Percentiles rank a stretch among this genome's conserved stretches.
phyloP scores from a whole-genome alignment of 768 basidiomycete genomes.

The Pleurotus ostreatus region DNA sequence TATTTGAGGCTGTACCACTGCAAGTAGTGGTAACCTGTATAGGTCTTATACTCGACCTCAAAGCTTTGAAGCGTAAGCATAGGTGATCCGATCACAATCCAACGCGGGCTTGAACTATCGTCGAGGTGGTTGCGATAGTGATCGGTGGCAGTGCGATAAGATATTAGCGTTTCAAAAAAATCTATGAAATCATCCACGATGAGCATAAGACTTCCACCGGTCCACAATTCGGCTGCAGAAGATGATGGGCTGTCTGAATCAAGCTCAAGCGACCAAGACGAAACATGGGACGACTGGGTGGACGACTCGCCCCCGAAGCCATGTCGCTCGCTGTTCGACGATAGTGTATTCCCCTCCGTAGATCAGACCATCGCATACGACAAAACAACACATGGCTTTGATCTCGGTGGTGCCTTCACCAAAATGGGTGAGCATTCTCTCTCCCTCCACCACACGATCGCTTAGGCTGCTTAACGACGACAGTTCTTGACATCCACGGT shows the following conservation, averaged over 20 bases:
- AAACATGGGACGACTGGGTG: slow-evolving; percentile 78
- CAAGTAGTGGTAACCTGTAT: too few relatives aligned
- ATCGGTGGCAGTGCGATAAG: too few relatives aligned
- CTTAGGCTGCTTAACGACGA: background rate
- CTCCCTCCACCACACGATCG: background rate
- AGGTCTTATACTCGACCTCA: too few relatives aligned
- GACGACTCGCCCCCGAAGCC: slow-evolving; percentile 51
- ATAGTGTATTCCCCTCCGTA: slow-evolving; percentile 53
- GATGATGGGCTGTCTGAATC: slow-evolving; percentile 21
- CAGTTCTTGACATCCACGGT: slow-evolving; percentile 76
- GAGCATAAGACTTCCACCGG: slow-evolving; percentile 33
- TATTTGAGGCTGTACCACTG: too few relatives aligned
- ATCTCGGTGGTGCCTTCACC: slow-evolving; percentile 47
- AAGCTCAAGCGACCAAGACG: slow-evolving; percentile 41
- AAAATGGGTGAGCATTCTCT: slow-evolving; percentile 47
- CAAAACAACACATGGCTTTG: slow-evolving; percentile 53
- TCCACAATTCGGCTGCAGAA: slow-evolving; percentile 14
- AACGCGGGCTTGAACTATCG: too few relatives aligned
- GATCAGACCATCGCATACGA: slow-evolving; percentile 63
- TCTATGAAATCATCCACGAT: slow-evolving; percentile 18
- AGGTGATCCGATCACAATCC: too few relatives aligned
- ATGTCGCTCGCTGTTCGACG: slow-evolving; percentile 76
- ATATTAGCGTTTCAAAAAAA: background rate
- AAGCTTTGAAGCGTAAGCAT: too few relatives aligned
- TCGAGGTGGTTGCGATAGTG: too few relatives aligned